Evolutionary conservation across 345 rosid genomes (phyloP).

Genomic region (Heritiera fomes): DNA sequence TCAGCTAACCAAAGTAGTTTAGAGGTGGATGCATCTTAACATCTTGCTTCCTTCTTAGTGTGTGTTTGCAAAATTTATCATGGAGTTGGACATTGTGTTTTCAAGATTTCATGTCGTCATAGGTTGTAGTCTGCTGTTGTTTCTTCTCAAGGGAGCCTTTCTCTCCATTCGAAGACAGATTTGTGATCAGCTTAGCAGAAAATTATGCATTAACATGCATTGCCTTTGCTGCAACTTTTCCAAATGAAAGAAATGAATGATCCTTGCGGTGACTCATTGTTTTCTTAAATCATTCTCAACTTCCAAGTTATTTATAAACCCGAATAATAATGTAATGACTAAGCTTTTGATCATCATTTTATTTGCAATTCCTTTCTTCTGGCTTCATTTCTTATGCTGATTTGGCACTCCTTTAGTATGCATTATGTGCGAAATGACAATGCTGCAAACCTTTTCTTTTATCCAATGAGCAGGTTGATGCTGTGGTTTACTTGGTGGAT

Average conservation of each 20-base stretch:
- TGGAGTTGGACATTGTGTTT: background rate
- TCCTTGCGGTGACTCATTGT: background rate
- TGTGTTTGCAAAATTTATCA: background rate
- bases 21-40: background rate
- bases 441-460: background rate
- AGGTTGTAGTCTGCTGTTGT: background rate
- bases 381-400: background rate
- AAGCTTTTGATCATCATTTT: background rate
- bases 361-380: background rate
- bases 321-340: background rate
- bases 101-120: background rate
- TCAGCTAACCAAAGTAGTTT: background rate
- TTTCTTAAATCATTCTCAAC: background rate
- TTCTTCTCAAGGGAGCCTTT: background rate
- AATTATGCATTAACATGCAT: background rate
- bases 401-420: background rate
- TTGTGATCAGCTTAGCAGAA: background rate
- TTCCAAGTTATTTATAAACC: background rate
- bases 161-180: background rate
- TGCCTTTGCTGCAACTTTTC: background rate
- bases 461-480: constrained; percentile 55
- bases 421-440: background rate
- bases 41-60: background rate
- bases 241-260: background rate
- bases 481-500: constrained; percentile 72